phyloP scores from a whole-genome alignment of 768 basidiomycete species.

The Chalciporus piperatus region DNA sequence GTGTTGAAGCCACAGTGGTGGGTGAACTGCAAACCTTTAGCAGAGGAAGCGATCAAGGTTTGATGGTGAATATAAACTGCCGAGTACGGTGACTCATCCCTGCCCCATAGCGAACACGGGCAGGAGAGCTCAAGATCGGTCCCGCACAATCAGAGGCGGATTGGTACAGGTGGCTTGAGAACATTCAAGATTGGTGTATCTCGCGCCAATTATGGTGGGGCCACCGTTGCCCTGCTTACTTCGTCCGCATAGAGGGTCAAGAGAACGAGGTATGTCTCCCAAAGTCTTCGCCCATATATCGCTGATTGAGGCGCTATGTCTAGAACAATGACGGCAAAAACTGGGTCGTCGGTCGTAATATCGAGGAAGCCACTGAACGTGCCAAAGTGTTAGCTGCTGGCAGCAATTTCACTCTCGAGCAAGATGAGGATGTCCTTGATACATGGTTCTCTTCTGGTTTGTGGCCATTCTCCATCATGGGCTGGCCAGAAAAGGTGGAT shows the following conservation, averaged over 20 bases:
- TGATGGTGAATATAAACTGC: neutral
- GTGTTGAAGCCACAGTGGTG: constrained; percentile 99
- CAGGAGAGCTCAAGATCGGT: constrained; percentile 79
- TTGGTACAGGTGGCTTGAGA: constrained; percentile 95
- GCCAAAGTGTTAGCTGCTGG: constrained; percentile 69
- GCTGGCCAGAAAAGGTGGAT: constrained; percentile 90
- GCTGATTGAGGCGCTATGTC: neutral
- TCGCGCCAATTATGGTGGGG: constrained; percentile 99
- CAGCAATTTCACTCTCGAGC: constrained; percentile 69
- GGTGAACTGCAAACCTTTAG: constrained; percentile 90
- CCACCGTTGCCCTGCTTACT: constrained; percentile 93
- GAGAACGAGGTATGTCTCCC: constrained; percentile 54
- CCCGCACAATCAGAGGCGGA: constrained; percentile 89
- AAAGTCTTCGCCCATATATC: neutral
- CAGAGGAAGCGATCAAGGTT: constrained; percentile 86
- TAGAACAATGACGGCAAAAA: constrained; percentile 68
- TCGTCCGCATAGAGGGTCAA: constrained; percentile 78
- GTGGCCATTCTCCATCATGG: constrained; percentile 97
- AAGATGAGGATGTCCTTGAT: constrained; percentile 97
- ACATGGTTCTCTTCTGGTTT: constrained; percentile 99
- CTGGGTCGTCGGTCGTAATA: constrained; percentile 88
- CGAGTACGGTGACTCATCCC: neutral
- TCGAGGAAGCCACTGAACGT: constrained; percentile 73
- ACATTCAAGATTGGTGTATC: constrained; percentile 98
- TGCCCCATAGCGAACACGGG: constrained; percentile 67